Base-by-base conservation (phyloP, 805 yeast species). In the Ogataea zsoltii region DNA sequence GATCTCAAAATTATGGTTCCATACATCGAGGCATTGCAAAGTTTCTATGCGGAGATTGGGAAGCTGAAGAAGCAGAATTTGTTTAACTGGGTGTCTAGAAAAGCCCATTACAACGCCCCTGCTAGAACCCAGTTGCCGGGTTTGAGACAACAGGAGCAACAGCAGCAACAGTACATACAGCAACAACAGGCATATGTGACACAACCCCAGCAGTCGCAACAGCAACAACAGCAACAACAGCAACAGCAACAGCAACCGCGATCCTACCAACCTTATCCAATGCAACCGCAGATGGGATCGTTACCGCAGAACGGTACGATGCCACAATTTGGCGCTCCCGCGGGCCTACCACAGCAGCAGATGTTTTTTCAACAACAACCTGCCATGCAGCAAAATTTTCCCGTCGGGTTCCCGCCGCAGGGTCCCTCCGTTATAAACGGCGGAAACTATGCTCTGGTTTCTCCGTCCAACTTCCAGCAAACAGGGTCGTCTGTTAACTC, bases 21-120 rank as follows among this genome's bases (percentile, higher is more conserved):
- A 10, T 54, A 51, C 38, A 41, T 60, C 11, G 58, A 60, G 38
- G 45, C 47, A 18, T 42, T 60, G n/a, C 38, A 42, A 29, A 54
- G 60, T 12, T 60, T 61, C 31, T 61, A 51, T 30, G 13, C 21
- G 3, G 52, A 55, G 25, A 49, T 59, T 38, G 51, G 53, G 15
- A 38, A 45, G 19, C 30, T 59, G 10, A 45, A 45, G 16, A 39
- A 38, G 13, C 37, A 47, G 19, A 34, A 50, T 1, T 21, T 48
- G 7, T 57, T 51, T 42, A 49, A 60, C 33, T 61, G 65, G 66
- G 45, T 40, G 3, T 46, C 40, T 12, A 26, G 40, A 28, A 37
- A 37, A 37, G 40, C 40, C 31, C 32, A 37, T 7, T 37, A 37
- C 26, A 30, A 13, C 14, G 21, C 25, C 15, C 40, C 40, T 14